Evolutionary conservation across 2,329 filamentous ascomycete genomes (phyloP), one percentile per base, ranked within the genome.

Genomic region (Pyrenophora graminea): DNA sequence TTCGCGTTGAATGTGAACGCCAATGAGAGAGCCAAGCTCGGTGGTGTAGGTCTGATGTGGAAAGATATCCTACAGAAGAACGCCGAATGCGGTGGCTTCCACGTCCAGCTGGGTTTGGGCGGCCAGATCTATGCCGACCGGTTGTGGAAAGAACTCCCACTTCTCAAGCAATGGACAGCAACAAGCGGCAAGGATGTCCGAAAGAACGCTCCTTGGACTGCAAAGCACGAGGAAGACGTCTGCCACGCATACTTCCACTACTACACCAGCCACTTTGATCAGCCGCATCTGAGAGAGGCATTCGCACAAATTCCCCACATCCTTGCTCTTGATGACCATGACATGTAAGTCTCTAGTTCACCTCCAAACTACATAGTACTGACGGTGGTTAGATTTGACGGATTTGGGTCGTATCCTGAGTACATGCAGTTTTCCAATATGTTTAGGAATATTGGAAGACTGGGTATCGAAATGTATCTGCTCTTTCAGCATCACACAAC

Each of bases 401-500:
- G 94, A 21, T 99, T 94, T 64, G 94, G 94, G 25, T 96, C 91
- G 1, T 99, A 97, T 67, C 94, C 94, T 0, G 91, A 96, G 56
- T 95, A 97, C 71, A 97, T 99, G 93, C 94, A 99, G 70, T 90
- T 90, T 61, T 97, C 91, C 15, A 88, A 96, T 59, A 91, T 97
- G 77, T 97, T 99, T 80, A 97, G 96, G 77, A 97, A 97, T 69
- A 96, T 97, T 67, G 94, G 94, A 19, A 86, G 94, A 32, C 87
- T 99, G 55, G 94, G 91, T 18, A 92, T 95, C 48, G 91, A 97
- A 62, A 97, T 97, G 92, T 99, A 97, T 70, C 82, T 99, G 31
- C 83, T 99, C 6, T 99, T 99, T 80, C 94, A 99, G 70, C 94
- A 99, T 69, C 94, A 99, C 73, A 97, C 94, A 0, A 97, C 93